Evolutionary conservation across 768 basidiomycete genomes (phyloP), one percentile per base, ranked within the genome.

Genomic region (Mrakia hoshinonis): DNA sequence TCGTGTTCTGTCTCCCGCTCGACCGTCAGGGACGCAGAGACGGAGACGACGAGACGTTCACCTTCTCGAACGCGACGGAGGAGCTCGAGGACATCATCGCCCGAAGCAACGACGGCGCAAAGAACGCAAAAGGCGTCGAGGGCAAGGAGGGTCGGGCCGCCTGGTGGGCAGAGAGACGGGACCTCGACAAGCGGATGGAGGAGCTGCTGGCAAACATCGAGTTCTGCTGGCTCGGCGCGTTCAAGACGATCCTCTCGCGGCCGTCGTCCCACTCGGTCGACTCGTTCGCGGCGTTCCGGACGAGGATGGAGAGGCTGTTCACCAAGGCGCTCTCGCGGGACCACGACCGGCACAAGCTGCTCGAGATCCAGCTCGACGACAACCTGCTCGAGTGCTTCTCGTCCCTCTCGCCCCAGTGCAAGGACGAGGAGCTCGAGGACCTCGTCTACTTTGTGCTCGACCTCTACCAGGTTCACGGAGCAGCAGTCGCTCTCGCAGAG

Each of bases 141-240:
- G 86, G 66, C 58, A 81, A 82, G 54, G 84, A 85, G 38, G 90
- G 85, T 0, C 83, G 87, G 73, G 81, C 83, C 0, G 84, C 82
- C 1, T 98, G 96, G 96, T 99, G 96, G 96, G 86, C 85, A 46
- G 84, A 87, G 66, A 83, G 96, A 3, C 80, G 82, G 29, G 84
- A 83, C 26, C 83, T 98, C n/a, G 93, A 98, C 76, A 82, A 81
- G 60, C 84, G 92, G 29, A 78, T 99, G 76, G 82, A 85, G 69
- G 85, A 86, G 38, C 79, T 99, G 7, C 78, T 96, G 43, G 85
- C 86, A 74, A 91, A 88, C 74, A 87, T 99, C 54, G 96, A 98
- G 78, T 93, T 90, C 75, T 92, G 90, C 77, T 98, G 96, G 96
- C 83, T 99, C 3, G 95, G 96, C 1, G 92, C 89, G 26, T 97